Evolutionary conservation across 768 basidiomycete species (phyloP).

Genomic region (Psilocybe sp.): DNA sequence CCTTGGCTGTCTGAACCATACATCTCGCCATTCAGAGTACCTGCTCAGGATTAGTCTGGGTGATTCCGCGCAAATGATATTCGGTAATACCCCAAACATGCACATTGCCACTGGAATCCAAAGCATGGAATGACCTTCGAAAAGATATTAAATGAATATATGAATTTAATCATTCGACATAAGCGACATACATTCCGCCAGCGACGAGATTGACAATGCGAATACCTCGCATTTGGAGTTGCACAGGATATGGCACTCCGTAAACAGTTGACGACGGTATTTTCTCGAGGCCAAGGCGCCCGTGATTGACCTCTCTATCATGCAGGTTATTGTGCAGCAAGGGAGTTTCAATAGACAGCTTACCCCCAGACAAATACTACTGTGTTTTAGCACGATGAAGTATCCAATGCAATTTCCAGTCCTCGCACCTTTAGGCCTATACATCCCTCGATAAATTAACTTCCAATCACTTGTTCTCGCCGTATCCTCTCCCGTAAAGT

Average conservation of each 20-base stretch:
- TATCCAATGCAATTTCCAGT: neutral
- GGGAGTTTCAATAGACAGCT: slow-evolving; percentile 11
- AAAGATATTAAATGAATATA: slow-evolving; percentile 2
- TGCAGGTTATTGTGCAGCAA: neutral
- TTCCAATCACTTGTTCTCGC: slow-evolving; percentile 80
- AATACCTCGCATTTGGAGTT: slow-evolving; percentile 55
- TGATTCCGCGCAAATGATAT: neutral
- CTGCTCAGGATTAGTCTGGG: slow-evolving; percentile 30
- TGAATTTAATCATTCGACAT: neutral
- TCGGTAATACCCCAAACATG: slow-evolving; percentile 71
- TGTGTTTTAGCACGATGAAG: too few relatives aligned
- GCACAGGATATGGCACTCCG: slow-evolving; percentile 62
- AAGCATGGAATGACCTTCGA: slow-evolving; percentile 79
- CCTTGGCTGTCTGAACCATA: slow-evolving; percentile 45
- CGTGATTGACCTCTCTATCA: slow-evolving; percentile 56
- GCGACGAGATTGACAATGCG: slow-evolving; percentile 74
- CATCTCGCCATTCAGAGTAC: slow-evolving; percentile 52
- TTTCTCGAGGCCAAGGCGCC: slow-evolving; percentile 56
- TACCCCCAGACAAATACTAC: slow-evolving; percentile 58
- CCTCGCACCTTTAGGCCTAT: slow-evolving; percentile 63
- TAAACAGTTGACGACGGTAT: slow-evolving; percentile 28
- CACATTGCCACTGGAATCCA: slow-evolving; percentile 71
- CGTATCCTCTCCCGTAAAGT: slow-evolving; percentile 69
- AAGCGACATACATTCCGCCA: slow-evolving; percentile 69
- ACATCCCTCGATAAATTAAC: slow-evolving; percentile 71